phyloP scores from a whole-genome alignment of 257 asterid genomes.

The Thymus mandschuricus region DNA sequence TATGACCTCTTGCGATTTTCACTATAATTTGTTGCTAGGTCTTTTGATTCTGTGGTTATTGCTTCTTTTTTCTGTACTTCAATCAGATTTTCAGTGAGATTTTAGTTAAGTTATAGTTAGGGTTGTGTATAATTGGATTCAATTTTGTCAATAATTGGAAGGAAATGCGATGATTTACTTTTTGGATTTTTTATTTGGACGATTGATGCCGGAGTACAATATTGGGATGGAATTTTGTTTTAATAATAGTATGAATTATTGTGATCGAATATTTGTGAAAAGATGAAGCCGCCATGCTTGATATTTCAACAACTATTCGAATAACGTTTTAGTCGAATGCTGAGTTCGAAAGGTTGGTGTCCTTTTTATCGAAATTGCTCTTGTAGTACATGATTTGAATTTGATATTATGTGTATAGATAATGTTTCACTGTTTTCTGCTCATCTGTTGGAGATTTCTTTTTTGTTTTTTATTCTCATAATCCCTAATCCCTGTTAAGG shows the following conservation, averaged over 20 bases:
- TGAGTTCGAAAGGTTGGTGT: neutral
- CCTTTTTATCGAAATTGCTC: slow-evolving; percentile 6
- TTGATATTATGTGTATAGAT: neutral
- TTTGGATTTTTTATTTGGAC: neutral
- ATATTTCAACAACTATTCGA: neutral
- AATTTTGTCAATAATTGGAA: neutral
- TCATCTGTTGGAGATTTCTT: neutral
- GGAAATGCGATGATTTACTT: neutral
- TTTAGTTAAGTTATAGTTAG: slow-evolving; percentile 13
- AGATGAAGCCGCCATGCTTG: neutral
- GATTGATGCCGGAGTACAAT: neutral
- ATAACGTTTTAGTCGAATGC: neutral
- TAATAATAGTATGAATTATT: neutral
- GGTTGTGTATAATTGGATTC: slow-evolving; percentile 6
- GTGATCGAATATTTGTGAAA: neutral
- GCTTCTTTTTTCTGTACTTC: neutral
- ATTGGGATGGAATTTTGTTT: neutral
- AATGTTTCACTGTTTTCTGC: neutral
- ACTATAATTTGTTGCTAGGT: neutral
- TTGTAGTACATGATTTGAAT: slow-evolving; percentile 4
- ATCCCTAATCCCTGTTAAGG: neutral
- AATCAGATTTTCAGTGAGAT: neutral
- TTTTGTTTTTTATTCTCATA: too few relatives aligned
- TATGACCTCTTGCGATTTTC: slow-evolving; percentile 9
- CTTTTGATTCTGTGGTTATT: slow-evolving; percentile 1